phyloP scores from a whole-genome alignment of 768 basidiomycete genomes.

The Suillus variegatus region DNA sequence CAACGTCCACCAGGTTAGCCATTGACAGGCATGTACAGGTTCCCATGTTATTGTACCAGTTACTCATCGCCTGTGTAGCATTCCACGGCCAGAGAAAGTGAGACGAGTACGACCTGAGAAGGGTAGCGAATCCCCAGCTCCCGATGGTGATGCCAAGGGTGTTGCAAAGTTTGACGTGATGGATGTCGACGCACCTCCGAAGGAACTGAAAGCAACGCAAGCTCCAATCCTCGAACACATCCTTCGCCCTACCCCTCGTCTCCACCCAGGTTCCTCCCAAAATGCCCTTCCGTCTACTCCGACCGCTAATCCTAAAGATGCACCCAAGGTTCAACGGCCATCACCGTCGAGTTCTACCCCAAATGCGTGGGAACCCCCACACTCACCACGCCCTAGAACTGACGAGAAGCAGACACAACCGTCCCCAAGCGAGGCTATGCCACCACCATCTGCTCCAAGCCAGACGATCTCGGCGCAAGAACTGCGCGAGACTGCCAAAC shows the following conservation, averaged over 20 bases:
- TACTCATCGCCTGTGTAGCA: slow-evolving; percentile 39
- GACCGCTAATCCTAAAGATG: slow-evolving; percentile 18
- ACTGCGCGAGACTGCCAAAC: slow-evolving; percentile 77
- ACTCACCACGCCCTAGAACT: slow-evolving; percentile 41
- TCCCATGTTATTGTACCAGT: background rate
- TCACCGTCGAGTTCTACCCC: slow-evolving; percentile 15
- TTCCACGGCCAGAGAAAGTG: slow-evolving; percentile 80
- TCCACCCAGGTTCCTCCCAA: slow-evolving; percentile 20
- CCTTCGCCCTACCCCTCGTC: slow-evolving; percentile 17
- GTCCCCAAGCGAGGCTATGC: slow-evolving; percentile 51
- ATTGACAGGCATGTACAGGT: slow-evolving; percentile 59
- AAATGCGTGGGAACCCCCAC: slow-evolving; percentile 35
- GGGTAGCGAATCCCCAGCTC: slow-evolving; percentile 37
- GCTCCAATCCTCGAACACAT: background rate
- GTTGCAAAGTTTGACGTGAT: slow-evolving; percentile 31
- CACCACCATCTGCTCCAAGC: slow-evolving; percentile 76
- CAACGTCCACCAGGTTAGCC: slow-evolving; percentile 52
- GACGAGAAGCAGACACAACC: slow-evolving; percentile 42
- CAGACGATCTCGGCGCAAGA: slow-evolving; percentile 80
- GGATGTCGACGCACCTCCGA: slow-evolving; percentile 36
- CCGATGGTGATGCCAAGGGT: slow-evolving; percentile 29
- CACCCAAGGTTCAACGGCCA: slow-evolving; percentile 21
- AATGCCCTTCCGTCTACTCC: slow-evolving; percentile 16
- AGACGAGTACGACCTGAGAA: slow-evolving; percentile 51
- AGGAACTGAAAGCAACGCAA: slow-evolving; percentile 21